Evolutionary conservation across 2,329 filamentous ascomycete genomes (phyloP).

Genomic region (Colletotrichum sp.): DNA sequence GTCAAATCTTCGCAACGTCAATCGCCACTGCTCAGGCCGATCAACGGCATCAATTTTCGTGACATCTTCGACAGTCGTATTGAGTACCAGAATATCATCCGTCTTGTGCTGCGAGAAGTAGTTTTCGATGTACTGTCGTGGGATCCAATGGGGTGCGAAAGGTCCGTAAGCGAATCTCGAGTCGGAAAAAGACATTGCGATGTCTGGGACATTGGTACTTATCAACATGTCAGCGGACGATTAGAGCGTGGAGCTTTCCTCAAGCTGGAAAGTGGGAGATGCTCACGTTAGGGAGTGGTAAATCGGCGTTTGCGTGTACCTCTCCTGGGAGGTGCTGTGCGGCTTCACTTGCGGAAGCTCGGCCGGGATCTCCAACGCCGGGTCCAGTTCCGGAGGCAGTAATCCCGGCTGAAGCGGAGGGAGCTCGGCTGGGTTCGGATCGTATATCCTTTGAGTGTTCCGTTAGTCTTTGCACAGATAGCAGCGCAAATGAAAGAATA

Average conservation of each 20-base stretch:
- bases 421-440: slow-evolving; percentile 41
- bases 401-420: slow-evolving; percentile 44
- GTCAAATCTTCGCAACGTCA: slow-evolving; percentile 54
- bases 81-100: slow-evolving; percentile 50
- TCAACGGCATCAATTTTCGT: slow-evolving; percentile 30
- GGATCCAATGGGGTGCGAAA: slow-evolving; percentile 59
- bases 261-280: neutral
- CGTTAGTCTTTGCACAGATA: neutral
- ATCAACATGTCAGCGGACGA: neutral
- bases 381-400: slow-evolving; percentile 50
- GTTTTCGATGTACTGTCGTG: slow-evolving; percentile 59
- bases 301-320: slow-evolving; percentile 53
- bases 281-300: slow-evolving; percentile 56
- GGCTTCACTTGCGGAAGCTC: slow-evolving; percentile 42
- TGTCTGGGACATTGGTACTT: slow-evolving; percentile 61
- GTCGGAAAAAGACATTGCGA: slow-evolving; percentile 63
- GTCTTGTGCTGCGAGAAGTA: slow-evolving; percentile 57
- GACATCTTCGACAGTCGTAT: slow-evolving; percentile 58
- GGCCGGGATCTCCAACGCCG: slow-evolving; percentile 46
- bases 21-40: slow-evolving; percentile 42
- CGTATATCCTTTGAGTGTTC: slow-evolving; percentile 51
- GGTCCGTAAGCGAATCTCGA: slow-evolving; percentile 58
- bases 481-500: neutral
- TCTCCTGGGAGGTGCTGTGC: slow-evolving; percentile 45
- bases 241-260: accelerated